These are phyloP conservation scores for Bromus sterilis DNA, from an alignment of 176 grass and related monocot species.

Conservation along the genomic window DNA sequence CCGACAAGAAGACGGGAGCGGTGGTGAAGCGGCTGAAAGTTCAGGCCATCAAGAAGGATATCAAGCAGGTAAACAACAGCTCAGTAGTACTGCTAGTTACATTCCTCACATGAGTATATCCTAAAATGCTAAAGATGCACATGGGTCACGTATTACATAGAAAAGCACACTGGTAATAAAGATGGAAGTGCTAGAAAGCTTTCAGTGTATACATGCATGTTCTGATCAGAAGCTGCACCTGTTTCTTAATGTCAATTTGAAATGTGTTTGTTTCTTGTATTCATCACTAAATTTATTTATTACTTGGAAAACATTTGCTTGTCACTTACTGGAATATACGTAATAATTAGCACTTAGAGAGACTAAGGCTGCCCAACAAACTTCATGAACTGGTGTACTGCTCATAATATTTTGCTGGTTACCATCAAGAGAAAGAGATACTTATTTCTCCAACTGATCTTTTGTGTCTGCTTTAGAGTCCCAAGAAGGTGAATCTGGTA, in stretches of 20 bases:
- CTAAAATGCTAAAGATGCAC: not conserved
- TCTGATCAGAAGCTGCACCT: not conserved
- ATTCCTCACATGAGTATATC: not conserved
- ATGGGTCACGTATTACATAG: not conserved
- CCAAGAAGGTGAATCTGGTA: slow-evolving; percentile 96
- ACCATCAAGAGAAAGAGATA: not conserved
- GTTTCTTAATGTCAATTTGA: not conserved
- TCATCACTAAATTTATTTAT: not conserved
- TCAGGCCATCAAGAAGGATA: slow-evolving; percentile 82
- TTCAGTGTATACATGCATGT: not conserved
- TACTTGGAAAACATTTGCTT: not conserved
- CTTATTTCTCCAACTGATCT: not conserved
- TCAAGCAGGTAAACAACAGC: slow-evolving; percentile 49
- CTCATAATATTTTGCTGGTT: not conserved
- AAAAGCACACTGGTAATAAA: not conserved
- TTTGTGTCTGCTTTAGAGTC: slow-evolving; percentile 54
- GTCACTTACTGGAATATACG: not conserved
- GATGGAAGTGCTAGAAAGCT: not conserved
- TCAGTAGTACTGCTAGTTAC: not conserved
- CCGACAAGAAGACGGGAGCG: slow-evolving; percentile 35
- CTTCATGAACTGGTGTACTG: not conserved
- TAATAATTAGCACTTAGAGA: not conserved
- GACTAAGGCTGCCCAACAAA: not conserved
- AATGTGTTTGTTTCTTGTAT: not conserved
- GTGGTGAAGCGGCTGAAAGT: slow-evolving; percentile 45